phyloP scores from a whole-genome alignment of 495 filamentous ascomycete species.

The Massariosphaeria phaeospora region DNA sequence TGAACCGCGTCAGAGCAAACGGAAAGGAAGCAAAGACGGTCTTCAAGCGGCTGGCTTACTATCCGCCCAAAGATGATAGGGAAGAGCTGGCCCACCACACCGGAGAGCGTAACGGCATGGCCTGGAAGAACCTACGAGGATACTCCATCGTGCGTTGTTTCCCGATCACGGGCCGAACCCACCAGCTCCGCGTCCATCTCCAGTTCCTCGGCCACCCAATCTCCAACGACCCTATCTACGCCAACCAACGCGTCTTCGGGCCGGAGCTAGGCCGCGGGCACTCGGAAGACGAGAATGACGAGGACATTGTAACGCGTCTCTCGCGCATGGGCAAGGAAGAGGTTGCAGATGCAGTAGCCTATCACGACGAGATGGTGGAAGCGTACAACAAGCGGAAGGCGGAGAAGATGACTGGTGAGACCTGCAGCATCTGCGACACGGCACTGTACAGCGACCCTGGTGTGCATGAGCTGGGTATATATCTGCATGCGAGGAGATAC shows the following conservation, averaged over 20 bases:
- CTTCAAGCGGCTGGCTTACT: constrained; percentile 85
- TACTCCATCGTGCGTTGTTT: constrained; percentile 94
- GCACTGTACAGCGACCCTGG: constrained; percentile 91
- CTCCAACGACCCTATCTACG: constrained; percentile 94
- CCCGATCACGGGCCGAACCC: constrained; percentile 87
- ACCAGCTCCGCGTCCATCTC: constrained; percentile 91
- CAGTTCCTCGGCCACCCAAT: constrained; percentile 95
- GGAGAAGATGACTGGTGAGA: constrained; percentile 83
- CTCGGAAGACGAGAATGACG: constrained; percentile 64
- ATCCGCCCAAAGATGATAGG: constrained; percentile 47
- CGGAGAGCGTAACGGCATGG: constrained; percentile 34
- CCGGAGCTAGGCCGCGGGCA: constrained; percentile 68
- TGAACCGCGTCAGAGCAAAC: constrained; percentile 88
- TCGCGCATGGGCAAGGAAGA: constrained; percentile 92
- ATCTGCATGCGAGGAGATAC: constrained; percentile 86
- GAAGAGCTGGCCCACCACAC: constrained; percentile 23
- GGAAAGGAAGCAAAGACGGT: constrained; percentile 86
- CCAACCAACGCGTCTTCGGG: constrained; percentile 88
- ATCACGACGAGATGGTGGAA: constrained; percentile 87
- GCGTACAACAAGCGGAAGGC: constrained; percentile 79
- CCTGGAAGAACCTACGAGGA: constrained; percentile 49
- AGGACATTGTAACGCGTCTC: constrained; percentile 80
- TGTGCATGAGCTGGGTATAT: constrained; percentile 82
- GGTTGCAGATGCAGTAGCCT: constrained; percentile 80
- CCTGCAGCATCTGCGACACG: constrained; percentile 76